Percentiles rank a stretch among this genome's conserved stretches.
These are phyloP conservation scores for Colletotrichum karsti DNA, from an alignment of 2,329 filamentous ascomycete genomes.

Conservation along the genomic window DNA sequence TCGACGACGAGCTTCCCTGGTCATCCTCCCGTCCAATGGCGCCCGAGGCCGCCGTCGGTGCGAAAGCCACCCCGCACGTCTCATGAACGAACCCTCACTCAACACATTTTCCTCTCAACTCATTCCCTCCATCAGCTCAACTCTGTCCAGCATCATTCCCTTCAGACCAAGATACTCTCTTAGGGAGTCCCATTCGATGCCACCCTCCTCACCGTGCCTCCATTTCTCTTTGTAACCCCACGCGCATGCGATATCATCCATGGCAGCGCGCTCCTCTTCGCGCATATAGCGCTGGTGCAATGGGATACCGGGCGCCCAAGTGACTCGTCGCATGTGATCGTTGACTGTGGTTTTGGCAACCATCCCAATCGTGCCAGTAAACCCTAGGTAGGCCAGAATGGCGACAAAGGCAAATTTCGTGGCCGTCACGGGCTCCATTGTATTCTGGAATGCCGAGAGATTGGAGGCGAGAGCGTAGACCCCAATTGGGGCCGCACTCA, in stretches of 20 bases:
- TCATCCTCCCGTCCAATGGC: slow-evolving; percentile 19
- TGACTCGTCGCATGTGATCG: slow-evolving; percentile 94
- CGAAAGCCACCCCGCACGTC: slow-evolving; percentile 19
- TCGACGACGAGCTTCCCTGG: slow-evolving; percentile 23
- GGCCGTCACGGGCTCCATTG: slow-evolving; percentile 79
- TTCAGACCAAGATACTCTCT: slow-evolving; percentile 83
- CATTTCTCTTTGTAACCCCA: slow-evolving; percentile 90
- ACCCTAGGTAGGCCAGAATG: slow-evolving; percentile 83
- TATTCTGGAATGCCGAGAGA: slow-evolving; percentile 71
- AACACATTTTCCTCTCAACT: slow-evolving; percentile 33
- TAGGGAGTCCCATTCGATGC: slow-evolving; percentile 87
- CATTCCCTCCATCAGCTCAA: slow-evolving; percentile 95
- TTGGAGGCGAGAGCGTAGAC: slow-evolving; percentile 77
- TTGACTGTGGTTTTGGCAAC: slow-evolving; percentile 88
- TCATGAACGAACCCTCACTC: slow-evolving; percentile 18
- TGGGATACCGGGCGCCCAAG: slow-evolving; percentile 85
- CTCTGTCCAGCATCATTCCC: slow-evolving; percentile 89
- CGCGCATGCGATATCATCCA: slow-evolving; percentile 85
- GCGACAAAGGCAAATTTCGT: slow-evolving; percentile 83
- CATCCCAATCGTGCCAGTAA: slow-evolving; percentile 82
- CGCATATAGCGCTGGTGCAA: slow-evolving; percentile 84
- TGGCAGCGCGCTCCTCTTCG: slow-evolving; percentile 87
- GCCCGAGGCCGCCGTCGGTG: neutral
- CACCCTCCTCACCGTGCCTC: slow-evolving; percentile 88
- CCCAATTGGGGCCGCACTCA: slow-evolving; percentile 69